These are phyloP conservation scores for Jamesozyma spencerorum DNA, from an alignment of 805 yeast genomes.

Conservation along the genomic window DNA sequence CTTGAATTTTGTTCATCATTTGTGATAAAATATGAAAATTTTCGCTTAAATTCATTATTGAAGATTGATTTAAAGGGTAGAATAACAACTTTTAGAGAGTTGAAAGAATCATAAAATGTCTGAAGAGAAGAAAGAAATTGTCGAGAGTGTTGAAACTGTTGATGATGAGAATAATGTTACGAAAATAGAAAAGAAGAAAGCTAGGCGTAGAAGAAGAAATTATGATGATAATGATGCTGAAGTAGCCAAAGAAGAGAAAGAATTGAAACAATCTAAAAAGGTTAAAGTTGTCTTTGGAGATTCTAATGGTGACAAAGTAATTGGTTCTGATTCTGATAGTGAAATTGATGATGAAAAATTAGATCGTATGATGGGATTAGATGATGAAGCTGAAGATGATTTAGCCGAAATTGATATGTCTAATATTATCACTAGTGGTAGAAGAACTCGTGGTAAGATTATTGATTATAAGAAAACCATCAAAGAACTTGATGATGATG, in stretches of 20 bases:
- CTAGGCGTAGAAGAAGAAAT: constrained; percentile 36
- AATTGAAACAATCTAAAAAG: constrained; percentile 29
- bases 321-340: constrained; percentile 29
- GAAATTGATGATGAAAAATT: constrained; percentile 47
- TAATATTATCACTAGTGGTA: constrained; percentile 74
- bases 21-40: too few relatives aligned
- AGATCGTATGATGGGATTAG: constrained; percentile 36
- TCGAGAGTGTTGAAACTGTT: not conserved
- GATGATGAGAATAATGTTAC: constrained; percentile 10
- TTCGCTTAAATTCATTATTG: not conserved
- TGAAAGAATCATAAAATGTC: too few relatives aligned
- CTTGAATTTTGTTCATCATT: too few relatives aligned
- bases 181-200: constrained; percentile 5
- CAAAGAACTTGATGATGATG: constrained; percentile 48
- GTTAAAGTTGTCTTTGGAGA: constrained; percentile 20
- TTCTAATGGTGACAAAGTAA: not conserved
- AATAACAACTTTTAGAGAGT: too few relatives aligned
- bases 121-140: constrained; percentile 16
- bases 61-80: too few relatives aligned
- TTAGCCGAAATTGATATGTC: constrained; percentile 69
- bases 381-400: constrained; percentile 62
- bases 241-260: constrained; percentile 45
- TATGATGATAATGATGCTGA: constrained; percentile 56
- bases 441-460: constrained; percentile 85
- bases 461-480: constrained; percentile 81